A percentile compares a stretch with the other conserved stretches of the same genome.
These are phyloP conservation scores for Neurospora intermedia DNA, from an alignment of 495 filamentous ascomycete species.

Conservation along the genomic window DNA sequence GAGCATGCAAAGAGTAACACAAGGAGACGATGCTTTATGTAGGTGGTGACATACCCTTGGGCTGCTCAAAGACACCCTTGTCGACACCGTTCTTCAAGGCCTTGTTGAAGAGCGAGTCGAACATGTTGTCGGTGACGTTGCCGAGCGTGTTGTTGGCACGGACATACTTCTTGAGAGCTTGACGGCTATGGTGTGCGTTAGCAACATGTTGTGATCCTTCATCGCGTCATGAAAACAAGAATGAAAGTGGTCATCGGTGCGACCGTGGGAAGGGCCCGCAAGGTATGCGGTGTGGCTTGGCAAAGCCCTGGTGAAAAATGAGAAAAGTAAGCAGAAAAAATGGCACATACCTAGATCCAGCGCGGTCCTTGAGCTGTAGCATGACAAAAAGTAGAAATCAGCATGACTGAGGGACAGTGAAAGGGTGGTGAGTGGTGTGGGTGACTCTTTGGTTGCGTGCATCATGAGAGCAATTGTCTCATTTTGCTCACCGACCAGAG, in stretches of 20 bases:
- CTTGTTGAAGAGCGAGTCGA: constrained; percentile 89
- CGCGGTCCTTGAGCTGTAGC: constrained; percentile 53
- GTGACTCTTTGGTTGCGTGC: constrained; percentile 7
- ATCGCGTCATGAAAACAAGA: not conserved
- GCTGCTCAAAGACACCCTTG: constrained; percentile 79
- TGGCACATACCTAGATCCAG: constrained; percentile 49
- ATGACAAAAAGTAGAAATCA: constrained; percentile 31
- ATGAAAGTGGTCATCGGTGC: not conserved
- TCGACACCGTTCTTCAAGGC: constrained; percentile 83
- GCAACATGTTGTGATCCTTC: constrained; percentile 16
- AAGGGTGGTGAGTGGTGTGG: not conserved
- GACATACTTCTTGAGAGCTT: constrained; percentile 97
- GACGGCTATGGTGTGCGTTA: constrained; percentile 53
- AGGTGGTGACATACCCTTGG: constrained; percentile 65
- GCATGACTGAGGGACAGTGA: constrained; percentile 14
- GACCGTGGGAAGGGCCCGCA: not conserved
- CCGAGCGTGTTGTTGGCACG: constrained; percentile 82
- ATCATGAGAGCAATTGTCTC: constrained; percentile 13
- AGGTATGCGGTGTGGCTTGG: not conserved
- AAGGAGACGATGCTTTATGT: not conserved
- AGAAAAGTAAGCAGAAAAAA: not conserved
- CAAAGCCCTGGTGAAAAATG: constrained; percentile 4
- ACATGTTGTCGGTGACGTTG: constrained; percentile 55
- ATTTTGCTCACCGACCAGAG: constrained; percentile 8
- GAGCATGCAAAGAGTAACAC: constrained; percentile 2